Conservation (phyloP, 768 basidiomycete genomes). For the Hemileccinum impolitum region DNA sequence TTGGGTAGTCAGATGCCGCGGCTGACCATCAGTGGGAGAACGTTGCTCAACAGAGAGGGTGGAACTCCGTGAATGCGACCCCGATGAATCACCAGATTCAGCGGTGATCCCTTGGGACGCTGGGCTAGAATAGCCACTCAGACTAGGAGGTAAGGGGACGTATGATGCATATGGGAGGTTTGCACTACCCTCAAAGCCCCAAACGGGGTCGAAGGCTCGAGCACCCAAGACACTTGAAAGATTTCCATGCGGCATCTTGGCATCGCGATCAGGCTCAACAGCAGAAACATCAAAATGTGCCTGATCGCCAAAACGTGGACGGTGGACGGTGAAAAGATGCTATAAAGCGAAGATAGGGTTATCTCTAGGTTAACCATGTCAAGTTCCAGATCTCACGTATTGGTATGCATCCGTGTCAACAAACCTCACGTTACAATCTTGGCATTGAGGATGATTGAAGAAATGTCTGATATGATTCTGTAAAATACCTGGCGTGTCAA, state of each 20-base stretch:
- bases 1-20: conserved; percentile 8
- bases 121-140: conserved; percentile 31
- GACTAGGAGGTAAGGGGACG: conserved; percentile 29
- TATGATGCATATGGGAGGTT: conserved; percentile 26
- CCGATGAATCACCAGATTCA: conserved; percentile 13
- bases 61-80: conserved; percentile 28
- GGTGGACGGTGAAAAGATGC: conserved; percentile 29
- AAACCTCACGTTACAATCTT: conserved; percentile 41
- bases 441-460: conserved; percentile 44
- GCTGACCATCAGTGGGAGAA: conserved; percentile 19
- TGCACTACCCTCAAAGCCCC: conserved; percentile 20
- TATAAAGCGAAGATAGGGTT: conserved; percentile 1
- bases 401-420: conserved; percentile 35
- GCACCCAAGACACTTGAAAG: conserved; percentile 6
- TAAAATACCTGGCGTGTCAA: conserved; percentile 35
- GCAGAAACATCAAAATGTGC: neutral
- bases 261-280: neutral
- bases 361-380: neutral
- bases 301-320: conserved; percentile 17
- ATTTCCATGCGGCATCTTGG: neutral
- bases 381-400: conserved; percentile 28
- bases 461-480: conserved; percentile 42
- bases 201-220: conserved; percentile 20
- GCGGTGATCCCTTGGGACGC: conserved; percentile 22
- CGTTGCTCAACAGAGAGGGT: conserved; percentile 29